Evolutionary conservation across 768 basidiomycete species (phyloP), one percentile per base, ranked within the genome.

Genomic region (Chalciporus piperatus): DNA sequence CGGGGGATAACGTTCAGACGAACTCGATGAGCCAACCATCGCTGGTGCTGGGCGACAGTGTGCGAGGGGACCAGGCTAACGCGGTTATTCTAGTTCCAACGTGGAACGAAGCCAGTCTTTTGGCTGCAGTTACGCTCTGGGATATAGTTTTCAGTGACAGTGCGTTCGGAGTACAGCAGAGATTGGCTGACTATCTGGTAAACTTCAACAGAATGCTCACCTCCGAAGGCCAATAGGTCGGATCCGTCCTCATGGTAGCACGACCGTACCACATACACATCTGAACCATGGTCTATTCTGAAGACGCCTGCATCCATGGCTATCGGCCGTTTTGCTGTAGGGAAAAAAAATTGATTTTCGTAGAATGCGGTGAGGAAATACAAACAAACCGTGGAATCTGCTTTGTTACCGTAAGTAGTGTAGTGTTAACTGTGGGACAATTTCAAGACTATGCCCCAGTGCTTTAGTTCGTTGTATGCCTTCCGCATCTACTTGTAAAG

Each of bases 11-110:
- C 38, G 37, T 25, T n/a, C 23, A 45, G 27, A 57, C 81, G 54
- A 56, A 91, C 90, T 92, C 85, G 28, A 91, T 72, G 45, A 76
- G 63, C 90, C 90, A 92, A 33, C 77, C 70, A 49, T 85, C 83
- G 33, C 77, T 77, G 17, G 70, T 69, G 13, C 82, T 78, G 3
- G 89, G 86, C 6, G 90, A 92, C 6, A 81, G 70, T 7, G 87
- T 74, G 12, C 75, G 72, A 37, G 87, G 76, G 3, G 90, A 92
- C 85, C 88, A 92, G 3, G 90, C 87, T 13, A 92, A 66, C 5
- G 91, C 22, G 22, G 22, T 22, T 22, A 22, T 22, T 13, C 30
- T 32, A 13, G 30, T 74, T 17, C 90, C 89, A 39, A 92, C 69
- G 69, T 88, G 79, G 60, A 92, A 92, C 19, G 82, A 82, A 40